Base-by-base conservation (phyloP, 139 green algal genomes). In the Coccomyxa sp. region DNA sequence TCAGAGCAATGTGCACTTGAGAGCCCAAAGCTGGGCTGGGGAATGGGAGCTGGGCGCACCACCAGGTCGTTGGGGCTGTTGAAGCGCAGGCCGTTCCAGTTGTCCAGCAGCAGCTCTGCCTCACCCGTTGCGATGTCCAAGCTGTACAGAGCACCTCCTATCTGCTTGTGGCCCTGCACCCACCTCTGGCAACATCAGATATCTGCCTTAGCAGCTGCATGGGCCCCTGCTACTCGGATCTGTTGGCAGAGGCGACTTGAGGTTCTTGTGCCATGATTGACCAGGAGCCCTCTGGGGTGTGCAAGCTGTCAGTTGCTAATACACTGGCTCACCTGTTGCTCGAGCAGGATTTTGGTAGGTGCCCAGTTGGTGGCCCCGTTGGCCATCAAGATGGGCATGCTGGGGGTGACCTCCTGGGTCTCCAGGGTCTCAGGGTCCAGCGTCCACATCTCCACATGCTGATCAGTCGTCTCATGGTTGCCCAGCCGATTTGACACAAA, bases 1-100 rank as follows among this genome's bases (percentile, higher is more conserved):
- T n/a, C n/a, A n/a, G n/a, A n/a, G n/a, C n/a, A n/a, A n/a, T n/a
- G n/a, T n/a, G n/a, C n/a, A n/a, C n/a, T n/a, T n/a, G n/a, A n/a
- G n/a, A n/a, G n/a, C n/a, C n/a, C n/a, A n/a, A n/a, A n/a, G n/a
- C n/a, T n/a, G n/a, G n/a, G n/a, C n/a, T n/a, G n/a, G n/a, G n/a
- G n/a, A n/a, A n/a, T n/a, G n/a, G n/a, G n/a, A n/a, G n/a, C n/a
- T n/a, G n/a, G n/a, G n/a, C n/a, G 27, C 50, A 71, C 64, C 24
- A 34, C 27, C 64, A 71, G 24, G 35, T 71, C 64, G 64, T 71
- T 71, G 64, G 64, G 64, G 64, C 64, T 71, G 64, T 71, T 71
- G 64, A 71, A 71, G 10, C 14, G 64, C 64, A 38, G 64, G 6
- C 64, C 64, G 24, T 71, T 22, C 2, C 27, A 71, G 7, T 71